Base-by-base conservation (phyloP, 306 rosid genomes). In the Rubus parviflorus region DNA sequence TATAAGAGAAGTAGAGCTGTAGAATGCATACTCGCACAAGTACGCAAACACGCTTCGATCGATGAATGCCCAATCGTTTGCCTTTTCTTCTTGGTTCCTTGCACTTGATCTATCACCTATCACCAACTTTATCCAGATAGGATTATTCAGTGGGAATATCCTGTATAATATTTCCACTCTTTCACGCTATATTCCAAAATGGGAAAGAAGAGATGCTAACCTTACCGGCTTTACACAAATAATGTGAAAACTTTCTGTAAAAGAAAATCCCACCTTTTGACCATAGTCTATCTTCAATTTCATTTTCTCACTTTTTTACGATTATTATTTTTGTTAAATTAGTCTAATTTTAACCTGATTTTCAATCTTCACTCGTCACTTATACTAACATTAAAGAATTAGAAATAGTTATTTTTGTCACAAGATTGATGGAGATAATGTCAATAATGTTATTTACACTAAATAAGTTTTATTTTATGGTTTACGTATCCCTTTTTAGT, bases 111-210 rank as follows among this genome's bases (percentile, higher is more conserved):
- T 45, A 40, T 40, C 5, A 6, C 20, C 15, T 49, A 23, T n/a
- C 56, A 41, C 70, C 62, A 76, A 35, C 81, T 75, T 84, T 79
- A 85, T 89, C 90, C 83, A n/a, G 20, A 57, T 47, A 25, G 74
- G 37, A 52, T 81, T 37, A 68, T 82, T 83, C 77, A 72, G 47
- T 72, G 19, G 58, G 86, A 83, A 83, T 86, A 83, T 85, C 77
- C 81, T 11, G 0, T 17, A 30, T 23, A 8, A 10, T 61, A 25
- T 58, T 60, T 23, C 66, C 66, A 20, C 48, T 10, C 13, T 38
- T 73, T 23, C 51, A 22, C 67, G n/a, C 53, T 4, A 56, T 5
- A 23, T 1, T 20, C 38, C 62, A 53, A 70, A 49, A 4, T 10
- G 9, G 3, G 23, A 9, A 56, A 9, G 1, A 5, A 42, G 11